phyloP scores from a whole-genome alignment of 208 protist species.

The Leishmania arabica region DNA sequence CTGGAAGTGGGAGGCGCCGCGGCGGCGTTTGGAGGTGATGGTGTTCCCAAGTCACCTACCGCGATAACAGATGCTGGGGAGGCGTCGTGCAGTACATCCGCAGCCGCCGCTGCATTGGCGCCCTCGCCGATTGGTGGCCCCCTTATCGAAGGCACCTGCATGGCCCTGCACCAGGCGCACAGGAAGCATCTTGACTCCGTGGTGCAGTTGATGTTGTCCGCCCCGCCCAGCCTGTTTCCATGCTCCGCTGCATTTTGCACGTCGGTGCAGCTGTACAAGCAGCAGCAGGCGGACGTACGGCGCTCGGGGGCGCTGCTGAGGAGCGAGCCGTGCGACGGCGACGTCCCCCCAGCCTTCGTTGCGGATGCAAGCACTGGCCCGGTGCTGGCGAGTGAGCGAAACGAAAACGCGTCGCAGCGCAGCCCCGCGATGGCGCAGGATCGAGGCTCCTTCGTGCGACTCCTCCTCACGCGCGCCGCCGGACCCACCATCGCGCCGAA shows the following conservation, averaged over 20 bases:
- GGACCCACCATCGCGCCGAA: constrained; percentile 31
- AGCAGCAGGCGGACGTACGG: constrained; percentile 1
- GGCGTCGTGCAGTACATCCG: neutral
- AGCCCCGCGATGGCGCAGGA: constrained; percentile 11
- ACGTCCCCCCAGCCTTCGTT: neutral
- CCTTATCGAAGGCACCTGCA: constrained; percentile 69
- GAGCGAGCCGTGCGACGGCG: neutral
- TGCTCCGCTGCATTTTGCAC: constrained; percentile 32
- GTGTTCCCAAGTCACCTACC: neutral
- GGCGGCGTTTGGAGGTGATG: neutral
- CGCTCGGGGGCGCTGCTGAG: neutral
- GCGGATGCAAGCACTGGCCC: neutral
- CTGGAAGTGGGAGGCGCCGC: neutral
- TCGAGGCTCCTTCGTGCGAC: constrained; percentile 61
- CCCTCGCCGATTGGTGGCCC: constrained; percentile 40
- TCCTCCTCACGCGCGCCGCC: constrained; percentile 56
- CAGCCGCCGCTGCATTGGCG: constrained; percentile 7
- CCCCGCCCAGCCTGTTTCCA: constrained; percentile 32
- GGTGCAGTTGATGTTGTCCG: constrained; percentile 65
- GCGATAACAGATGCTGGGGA: neutral
- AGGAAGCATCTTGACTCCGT: constrained; percentile 55
- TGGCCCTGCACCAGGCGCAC: constrained; percentile 58
- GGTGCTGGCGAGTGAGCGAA: neutral
- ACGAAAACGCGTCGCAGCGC: neutral
- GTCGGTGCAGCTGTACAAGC: constrained; percentile 26